phyloP scores from a whole-genome alignment of 2,329 filamentous ascomycete genomes.

The Trichoderma sp. region DNA sequence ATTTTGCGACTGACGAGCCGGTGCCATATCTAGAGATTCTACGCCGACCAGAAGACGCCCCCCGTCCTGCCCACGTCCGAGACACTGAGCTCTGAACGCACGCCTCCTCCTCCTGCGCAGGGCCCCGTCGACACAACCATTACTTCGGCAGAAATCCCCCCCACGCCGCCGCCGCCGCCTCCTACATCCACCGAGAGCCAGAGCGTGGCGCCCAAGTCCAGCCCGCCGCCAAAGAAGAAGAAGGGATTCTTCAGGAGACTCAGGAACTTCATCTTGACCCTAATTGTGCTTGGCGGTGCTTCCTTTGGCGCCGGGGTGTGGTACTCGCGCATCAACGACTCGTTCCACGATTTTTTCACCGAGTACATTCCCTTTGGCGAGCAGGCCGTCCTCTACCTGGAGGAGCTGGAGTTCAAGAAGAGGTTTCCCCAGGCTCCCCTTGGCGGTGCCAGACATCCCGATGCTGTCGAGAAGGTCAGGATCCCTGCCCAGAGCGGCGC shows the following conservation, averaged over 20 bases:
- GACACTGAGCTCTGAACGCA: slow-evolving; percentile 52
- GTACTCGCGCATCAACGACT: slow-evolving; percentile 91
- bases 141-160: slow-evolving; percentile 21
- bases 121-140: slow-evolving; percentile 28
- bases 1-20: slow-evolving; percentile 7
- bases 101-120: slow-evolving; percentile 39
- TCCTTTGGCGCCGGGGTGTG: slow-evolving; percentile 87
- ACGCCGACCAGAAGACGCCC: slow-evolving; percentile 56
- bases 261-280: slow-evolving; percentile 73
- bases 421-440: slow-evolving; percentile 64
- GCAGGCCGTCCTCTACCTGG: slow-evolving; percentile 90
- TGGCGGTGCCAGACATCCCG: slow-evolving; percentile 50
- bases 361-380: slow-evolving; percentile 95
- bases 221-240: slow-evolving; percentile 49
- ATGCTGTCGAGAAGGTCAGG: slow-evolving; percentile 70
- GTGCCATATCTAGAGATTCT: slow-evolving; percentile 53
- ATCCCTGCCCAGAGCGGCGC: slow-evolving; percentile 85
- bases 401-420: slow-evolving; percentile 90
- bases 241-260: slow-evolving; percentile 71
- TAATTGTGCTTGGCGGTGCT: slow-evolving; percentile 74
- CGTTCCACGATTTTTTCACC: slow-evolving; percentile 99
- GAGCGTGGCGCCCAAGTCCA: slow-evolving; percentile 26
- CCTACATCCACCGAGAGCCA: background rate
- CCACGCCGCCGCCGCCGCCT: slow-evolving; percentile 21
- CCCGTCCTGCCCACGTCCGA: slow-evolving; percentile 57